Evolutionary conservation across 2,329 filamentous ascomycete genomes (phyloP).

Genomic region (Penicillium sp.): DNA sequence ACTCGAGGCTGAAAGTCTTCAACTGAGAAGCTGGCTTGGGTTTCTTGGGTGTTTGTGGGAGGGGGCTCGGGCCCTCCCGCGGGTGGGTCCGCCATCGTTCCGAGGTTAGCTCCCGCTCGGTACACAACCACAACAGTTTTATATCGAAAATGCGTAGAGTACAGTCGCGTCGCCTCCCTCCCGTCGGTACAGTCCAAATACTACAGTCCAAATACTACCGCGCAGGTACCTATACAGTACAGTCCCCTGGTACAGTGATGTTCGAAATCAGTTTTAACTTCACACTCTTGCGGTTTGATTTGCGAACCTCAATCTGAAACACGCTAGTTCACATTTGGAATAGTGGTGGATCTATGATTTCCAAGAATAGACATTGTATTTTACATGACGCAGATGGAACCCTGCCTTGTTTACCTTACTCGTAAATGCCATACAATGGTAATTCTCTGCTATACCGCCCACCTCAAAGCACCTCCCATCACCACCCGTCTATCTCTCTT

Average conservation of each 20-base stretch:
- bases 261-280: slow-evolving; percentile 6
- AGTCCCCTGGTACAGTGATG: slow-evolving; percentile 2
- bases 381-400: slow-evolving; percentile 11
- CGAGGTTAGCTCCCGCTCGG: not conserved
- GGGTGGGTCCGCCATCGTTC: no score
- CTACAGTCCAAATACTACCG: no score
- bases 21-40: not conserved
- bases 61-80: no score
- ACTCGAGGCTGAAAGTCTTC: not conserved
- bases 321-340: not conserved
- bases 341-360: not conserved
- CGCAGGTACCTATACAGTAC: no score
- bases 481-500: not conserved
- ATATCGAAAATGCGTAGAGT: no score
- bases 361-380: not conserved
- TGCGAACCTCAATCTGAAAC: not conserved
- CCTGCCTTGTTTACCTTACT: not conserved
- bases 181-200: no score
- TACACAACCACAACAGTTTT: not conserved
- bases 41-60: not conserved
- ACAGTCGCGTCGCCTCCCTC: no score
- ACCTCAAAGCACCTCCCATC: not conserved
- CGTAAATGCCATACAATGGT: slow-evolving; percentile 2
- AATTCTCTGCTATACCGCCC: not conserved
- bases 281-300: not conserved